phyloP scores from a whole-genome alignment of 2,329 filamentous ascomycete species.

The Hymenotorrendiella dingleyae region DNA sequence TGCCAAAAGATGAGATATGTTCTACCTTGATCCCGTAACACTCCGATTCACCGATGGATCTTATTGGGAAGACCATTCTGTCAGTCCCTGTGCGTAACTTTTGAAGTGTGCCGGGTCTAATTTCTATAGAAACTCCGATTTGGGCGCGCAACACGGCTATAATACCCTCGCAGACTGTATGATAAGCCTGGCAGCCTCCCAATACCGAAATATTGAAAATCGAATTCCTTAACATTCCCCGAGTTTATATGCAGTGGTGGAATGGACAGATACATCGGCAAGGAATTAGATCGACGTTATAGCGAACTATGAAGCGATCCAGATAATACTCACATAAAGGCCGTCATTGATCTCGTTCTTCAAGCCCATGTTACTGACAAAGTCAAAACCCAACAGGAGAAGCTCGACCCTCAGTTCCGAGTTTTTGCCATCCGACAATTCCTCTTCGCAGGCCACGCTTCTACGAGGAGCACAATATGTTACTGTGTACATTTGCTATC shows the following conservation, averaged over 20 bases:
- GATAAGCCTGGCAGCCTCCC: slow-evolving; percentile 10
- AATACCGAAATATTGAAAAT: neutral
- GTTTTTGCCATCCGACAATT: neutral
- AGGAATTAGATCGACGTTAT: slow-evolving; percentile 9
- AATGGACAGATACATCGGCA: slow-evolving; percentile 14
- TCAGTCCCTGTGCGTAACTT: too few relatives aligned
- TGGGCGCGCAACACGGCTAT: slow-evolving; percentile 13
- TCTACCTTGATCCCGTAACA: slow-evolving; percentile 5
- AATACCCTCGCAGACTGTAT: slow-evolving; percentile 5
- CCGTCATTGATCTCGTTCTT: slow-evolving; percentile 18
- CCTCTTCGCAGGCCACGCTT: neutral
- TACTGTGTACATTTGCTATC: neutral
- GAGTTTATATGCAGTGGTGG: slow-evolving; percentile 4
- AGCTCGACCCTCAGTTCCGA: neutral
- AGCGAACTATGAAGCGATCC: slow-evolving; percentile 5
- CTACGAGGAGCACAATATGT: neutral
- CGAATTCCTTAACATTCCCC: neutral
- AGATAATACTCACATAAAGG: slow-evolving; percentile 6
- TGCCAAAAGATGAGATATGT: slow-evolving; percentile 2
- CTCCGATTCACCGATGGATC: slow-evolving; percentile 7
- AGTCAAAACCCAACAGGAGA: neutral
- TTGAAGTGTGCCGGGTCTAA: too few relatives aligned
- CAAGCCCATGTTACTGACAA: slow-evolving; percentile 8
- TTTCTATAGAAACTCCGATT: slow-evolving; percentile 4
- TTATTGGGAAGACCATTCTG: slow-evolving; percentile 9